phyloP scores from a whole-genome alignment of 78 protist genomes.

The Dictyostelium intermedium region DNA sequence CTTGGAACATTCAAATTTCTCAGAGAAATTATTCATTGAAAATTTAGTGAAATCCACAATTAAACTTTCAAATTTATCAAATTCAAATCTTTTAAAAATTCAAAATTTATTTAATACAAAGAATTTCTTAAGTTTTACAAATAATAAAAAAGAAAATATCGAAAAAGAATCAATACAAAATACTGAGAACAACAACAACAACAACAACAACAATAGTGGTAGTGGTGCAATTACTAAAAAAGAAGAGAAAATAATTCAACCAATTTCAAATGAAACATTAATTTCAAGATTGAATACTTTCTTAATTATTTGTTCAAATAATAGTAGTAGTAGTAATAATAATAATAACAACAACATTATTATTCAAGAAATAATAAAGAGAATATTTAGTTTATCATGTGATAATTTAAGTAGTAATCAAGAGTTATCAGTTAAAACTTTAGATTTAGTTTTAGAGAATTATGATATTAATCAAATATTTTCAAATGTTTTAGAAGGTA shows the following conservation, averaged over 20 bases:
- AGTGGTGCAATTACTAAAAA: not conserved
- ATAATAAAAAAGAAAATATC: not conserved
- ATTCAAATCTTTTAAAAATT: not conserved
- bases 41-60: not conserved
- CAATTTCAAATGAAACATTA: conserved; percentile 10
- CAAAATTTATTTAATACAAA: not conserved
- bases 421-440: not conserved
- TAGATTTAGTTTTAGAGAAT: not conserved
- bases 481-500: not conserved
- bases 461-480: not conserved
- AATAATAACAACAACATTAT: not conserved
- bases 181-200: not conserved
- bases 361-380: not conserved
- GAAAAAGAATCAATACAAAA: not conserved
- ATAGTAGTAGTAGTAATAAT: not conserved
- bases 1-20: not conserved
- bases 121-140: not conserved
- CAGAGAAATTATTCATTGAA: not conserved
- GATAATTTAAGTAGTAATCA: not conserved
- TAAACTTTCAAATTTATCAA: not conserved
- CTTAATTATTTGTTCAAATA: not conserved
- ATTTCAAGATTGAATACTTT: not conserved
- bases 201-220: too few relatives aligned
- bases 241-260: not conserved
- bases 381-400: not conserved